phyloP scores from a whole-genome alignment of 2,329 filamentous ascomycete genomes.

The Ophiostoma quercus region DNA sequence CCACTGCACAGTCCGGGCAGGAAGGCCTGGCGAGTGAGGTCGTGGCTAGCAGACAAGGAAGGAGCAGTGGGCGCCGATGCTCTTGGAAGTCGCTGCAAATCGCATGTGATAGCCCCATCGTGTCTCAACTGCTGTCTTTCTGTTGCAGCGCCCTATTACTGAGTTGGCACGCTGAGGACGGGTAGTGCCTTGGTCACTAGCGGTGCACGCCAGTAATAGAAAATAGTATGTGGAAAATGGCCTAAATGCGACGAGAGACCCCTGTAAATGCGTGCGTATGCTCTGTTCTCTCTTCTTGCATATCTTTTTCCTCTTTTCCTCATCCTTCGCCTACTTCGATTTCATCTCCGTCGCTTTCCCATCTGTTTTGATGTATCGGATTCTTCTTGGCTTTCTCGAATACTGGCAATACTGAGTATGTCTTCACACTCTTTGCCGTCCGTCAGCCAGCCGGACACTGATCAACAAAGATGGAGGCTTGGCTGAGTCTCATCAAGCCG shows the following conservation, averaged over 20 bases:
- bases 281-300: not conserved
- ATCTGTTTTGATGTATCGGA: not conserved
- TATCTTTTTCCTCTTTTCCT: not conserved
- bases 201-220: not conserved
- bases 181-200: conserved; percentile 3
- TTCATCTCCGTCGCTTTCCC: not conserved
- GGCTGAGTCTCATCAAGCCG: not conserved
- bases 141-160: not conserved
- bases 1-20: conserved; percentile 10
- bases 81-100: not conserved
- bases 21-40: not conserved
- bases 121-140: not conserved
- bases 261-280: not conserved
- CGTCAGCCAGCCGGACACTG: not conserved
- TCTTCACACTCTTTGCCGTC: not conserved
- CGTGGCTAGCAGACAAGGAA: not conserved
- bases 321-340: not conserved
- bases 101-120: conserved; percentile 4
- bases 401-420: no score
- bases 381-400: no score
- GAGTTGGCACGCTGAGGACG: not conserved
- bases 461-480: not conserved
- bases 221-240: not conserved
- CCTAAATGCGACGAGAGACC: not conserved
- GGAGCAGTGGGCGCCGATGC: not conserved